phyloP scores from a whole-genome alignment of 257 asterid genomes.

The Rubia yunnanensis region DNA sequence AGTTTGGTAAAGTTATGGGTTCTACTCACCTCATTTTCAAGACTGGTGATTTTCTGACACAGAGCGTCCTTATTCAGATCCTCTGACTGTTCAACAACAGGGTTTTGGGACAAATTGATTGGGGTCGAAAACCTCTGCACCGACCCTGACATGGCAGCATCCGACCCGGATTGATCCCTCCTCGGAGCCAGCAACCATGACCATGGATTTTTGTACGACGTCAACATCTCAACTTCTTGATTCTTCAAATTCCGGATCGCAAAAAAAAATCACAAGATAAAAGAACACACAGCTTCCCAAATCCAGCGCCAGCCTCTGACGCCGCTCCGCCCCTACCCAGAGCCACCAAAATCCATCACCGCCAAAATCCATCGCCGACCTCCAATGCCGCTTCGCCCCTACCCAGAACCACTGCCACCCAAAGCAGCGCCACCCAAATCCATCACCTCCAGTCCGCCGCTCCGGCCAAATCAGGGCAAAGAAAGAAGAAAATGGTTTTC shows the following conservation, averaged over 20 bases:
- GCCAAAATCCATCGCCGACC: no score
- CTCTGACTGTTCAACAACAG: slow-evolving; percentile 27
- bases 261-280: slow-evolving; percentile 19
- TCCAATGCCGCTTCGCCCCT: no score
- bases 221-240: slow-evolving; percentile 35
- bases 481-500: no score
- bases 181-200: slow-evolving; percentile 52
- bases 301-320: no score
- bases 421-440: no score
- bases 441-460: no score
- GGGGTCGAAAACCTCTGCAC: slow-evolving; percentile 28
- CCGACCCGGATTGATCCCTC: slow-evolving; percentile 42
- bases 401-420: no score
- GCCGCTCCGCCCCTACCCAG: no score
- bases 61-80: slow-evolving; percentile 48
- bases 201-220: slow-evolving; percentile 62
- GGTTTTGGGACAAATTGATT: slow-evolving; percentile 34
- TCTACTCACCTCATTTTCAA: slow-evolving; percentile 62
- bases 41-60: slow-evolving; percentile 40
- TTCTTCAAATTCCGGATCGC: slow-evolving; percentile 28
- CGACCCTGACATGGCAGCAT: slow-evolving; percentile 38
- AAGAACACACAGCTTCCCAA: neutral
- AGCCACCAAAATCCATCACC: no score
- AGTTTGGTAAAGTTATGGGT: neutral
- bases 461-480: no score